Base-by-base conservation (phyloP, 1,284 basidiomycete genomes). In the Ceratobasidium sp. region DNA sequence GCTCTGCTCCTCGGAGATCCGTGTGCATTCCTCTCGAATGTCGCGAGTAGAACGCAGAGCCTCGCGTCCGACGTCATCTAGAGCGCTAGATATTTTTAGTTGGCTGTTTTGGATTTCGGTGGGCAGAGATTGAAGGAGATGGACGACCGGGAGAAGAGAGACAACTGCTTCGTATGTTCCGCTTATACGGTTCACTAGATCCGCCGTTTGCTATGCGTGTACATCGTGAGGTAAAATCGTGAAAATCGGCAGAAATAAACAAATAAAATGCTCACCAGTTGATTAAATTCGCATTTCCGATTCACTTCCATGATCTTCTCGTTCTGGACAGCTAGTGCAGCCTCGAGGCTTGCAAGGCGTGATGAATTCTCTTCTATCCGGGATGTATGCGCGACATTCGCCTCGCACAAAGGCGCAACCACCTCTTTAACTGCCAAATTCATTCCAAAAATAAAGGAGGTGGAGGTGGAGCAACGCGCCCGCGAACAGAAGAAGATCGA, bases 321-420 rank as follows among this genome's bases (percentile, higher is more conserved):
- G 1, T 54, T n/a, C 44, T 71, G 67, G 9, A 44, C 45, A 60
- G 27, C 56, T 45, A 71, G 33, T 24, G 56, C 54, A 19, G 45
- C 67, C 50, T 71, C 67, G 44, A 71, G 24, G 33, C 22, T 51
- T 17, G 56, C 54, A 17, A 45, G 19, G 15, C 67, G 67, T 3
- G 24, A 17, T 45, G 27, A 57, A 56, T 29, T 29, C 17, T 36
- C 54, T 15, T 71, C 67, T 4, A 71, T 45, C 15, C 41, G n/a
- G 41, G 67, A 71, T 71, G 67, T 71, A 71, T 71, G 67, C 67
- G 67, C 56, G 7, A 47, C 36, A 47, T 54, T 69, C 22, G 65
- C 41, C n/a, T 57, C 51, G 4, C 24, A n/a, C 5, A 69, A 2
- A 19, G 31, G 24, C 41, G 41, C 17, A 11, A 71, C 7, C 27